phyloP scores from a whole-genome alignment of 768 basidiomycete genomes.

The Tylopilus felleus region DNA sequence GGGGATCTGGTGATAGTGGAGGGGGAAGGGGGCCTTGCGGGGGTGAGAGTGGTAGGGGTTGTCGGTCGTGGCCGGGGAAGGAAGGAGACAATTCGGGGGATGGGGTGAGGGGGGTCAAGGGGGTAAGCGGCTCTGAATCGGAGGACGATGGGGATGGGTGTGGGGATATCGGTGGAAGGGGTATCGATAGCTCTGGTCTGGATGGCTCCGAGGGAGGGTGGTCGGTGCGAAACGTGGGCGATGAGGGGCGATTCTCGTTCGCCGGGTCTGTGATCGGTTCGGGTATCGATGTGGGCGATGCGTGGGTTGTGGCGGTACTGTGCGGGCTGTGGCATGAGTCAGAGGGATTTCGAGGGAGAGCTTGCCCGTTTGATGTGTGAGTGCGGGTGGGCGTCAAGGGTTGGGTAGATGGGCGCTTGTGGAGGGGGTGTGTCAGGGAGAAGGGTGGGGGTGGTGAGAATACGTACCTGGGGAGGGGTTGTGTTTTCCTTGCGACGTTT shows the following conservation, averaged over 20 bases:
- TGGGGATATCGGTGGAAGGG: background rate
- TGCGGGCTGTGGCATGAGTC: background rate
- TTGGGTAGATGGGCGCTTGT: conserved; percentile 13
- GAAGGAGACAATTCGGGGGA: conserved; percentile 22
- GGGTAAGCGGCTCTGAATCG: conserved; percentile 16
- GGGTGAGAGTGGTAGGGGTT: background rate
- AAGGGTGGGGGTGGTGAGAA: background rate
- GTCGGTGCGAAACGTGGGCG: background rate
- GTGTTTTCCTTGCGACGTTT: conserved; percentile 25
- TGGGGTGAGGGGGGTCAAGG: conserved; percentile 23
- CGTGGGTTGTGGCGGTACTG: conserved; percentile 4
- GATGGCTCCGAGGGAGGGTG: background rate
- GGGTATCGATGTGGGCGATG: conserved; percentile 1
- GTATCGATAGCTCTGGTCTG: conserved; percentile 2
- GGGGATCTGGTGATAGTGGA: conserved; percentile 2
- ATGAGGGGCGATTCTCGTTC: background rate
- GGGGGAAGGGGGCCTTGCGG: conserved; percentile 8
- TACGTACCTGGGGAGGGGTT: background rate
- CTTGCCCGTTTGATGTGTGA: conserved; percentile 1
- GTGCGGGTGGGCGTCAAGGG: conserved; percentile 5
- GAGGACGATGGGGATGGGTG: background rate
- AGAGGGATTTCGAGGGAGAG: background rate
- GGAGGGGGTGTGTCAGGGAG: conserved; percentile 1
- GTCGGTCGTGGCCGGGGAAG: conserved; percentile 27
- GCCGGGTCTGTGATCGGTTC: conserved; percentile 2